A percentile compares a stretch with the other conserved stretches of the same genome.
phyloP scores from a whole-genome alignment of 768 basidiomycete genomes.

The Leccinum subgranulosum region DNA sequence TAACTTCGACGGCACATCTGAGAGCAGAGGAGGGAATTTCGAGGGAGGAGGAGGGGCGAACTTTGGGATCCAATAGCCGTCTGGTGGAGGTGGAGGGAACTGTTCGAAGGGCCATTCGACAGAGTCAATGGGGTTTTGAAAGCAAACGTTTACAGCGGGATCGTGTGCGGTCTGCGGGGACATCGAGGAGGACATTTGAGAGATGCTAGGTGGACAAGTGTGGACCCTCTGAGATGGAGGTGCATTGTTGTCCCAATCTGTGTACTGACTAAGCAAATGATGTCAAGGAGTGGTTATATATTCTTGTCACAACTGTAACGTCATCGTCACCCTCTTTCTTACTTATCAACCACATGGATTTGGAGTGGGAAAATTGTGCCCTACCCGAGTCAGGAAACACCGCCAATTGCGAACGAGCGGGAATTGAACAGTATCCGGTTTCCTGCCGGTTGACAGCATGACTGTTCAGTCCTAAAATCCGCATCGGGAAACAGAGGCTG shows the following conservation, averaged over 20 bases:
- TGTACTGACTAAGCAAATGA: background rate
- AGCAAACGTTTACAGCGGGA: background rate
- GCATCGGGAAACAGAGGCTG: background rate
- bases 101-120: conserved; percentile 27
- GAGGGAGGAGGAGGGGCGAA: conserved; percentile 16
- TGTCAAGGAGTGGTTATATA: background rate
- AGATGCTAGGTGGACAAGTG: background rate
- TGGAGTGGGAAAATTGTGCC: conserved; percentile 5
- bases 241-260: background rate
- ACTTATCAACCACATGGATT: background rate
- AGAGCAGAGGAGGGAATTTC: conserved; percentile 10
- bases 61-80: conserved; percentile 27
- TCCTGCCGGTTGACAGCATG: background rate
- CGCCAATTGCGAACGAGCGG: background rate
- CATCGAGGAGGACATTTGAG: conserved; percentile 1
- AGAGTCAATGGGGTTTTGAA: background rate
- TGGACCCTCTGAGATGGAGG: no score
- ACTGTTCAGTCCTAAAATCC: background rate
- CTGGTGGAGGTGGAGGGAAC: conserved; percentile 26
- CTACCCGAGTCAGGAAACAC: background rate
- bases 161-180: conserved; percentile 1
- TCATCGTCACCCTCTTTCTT: background rate
- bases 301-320: background rate
- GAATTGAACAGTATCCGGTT: background rate
- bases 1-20: conserved; percentile 4